Evolutionary conservation across 1,139 yeast species (phyloP).

Genomic region (Candida gigantensis): DNA sequence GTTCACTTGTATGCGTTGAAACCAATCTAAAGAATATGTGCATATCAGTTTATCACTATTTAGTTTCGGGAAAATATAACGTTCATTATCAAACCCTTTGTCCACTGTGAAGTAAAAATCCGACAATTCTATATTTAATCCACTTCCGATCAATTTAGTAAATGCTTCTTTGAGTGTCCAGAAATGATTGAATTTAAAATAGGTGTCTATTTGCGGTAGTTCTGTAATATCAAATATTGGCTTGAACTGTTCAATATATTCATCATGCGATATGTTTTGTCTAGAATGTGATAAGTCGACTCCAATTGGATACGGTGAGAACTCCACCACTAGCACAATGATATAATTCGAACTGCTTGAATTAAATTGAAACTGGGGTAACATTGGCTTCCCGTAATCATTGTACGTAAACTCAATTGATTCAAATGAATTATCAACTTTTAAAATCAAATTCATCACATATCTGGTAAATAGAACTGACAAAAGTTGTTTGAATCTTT

Average conservation of each 20-base stretch:
- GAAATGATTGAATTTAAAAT: conserved; percentile 47
- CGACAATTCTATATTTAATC: conserved; percentile 55
- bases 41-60: too few relatives aligned
- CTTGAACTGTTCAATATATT: conserved; percentile 43
- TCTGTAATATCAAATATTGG: conserved; percentile 54
- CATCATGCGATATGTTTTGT: conserved; percentile 40
- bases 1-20: conserved; percentile 13
- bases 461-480: conserved; percentile 25
- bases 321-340: conserved; percentile 44
- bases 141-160: conserved; percentile 61
- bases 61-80: too few relatives aligned
- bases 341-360: conserved; percentile 59
- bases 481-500: conserved; percentile 23
- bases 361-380: conserved; percentile 38
- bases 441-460: conserved; percentile 25
- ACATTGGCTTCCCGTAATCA: conserved; percentile 39
- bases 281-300: conserved; percentile 60
- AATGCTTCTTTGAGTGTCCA: conserved; percentile 80
- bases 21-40: conserved; percentile 17
- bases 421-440: conserved; percentile 17
- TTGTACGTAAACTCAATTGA: conserved; percentile 25
- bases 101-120: conserved; percentile 18
- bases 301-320: conserved; percentile 44
- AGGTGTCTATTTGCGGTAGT: conserved; percentile 21
- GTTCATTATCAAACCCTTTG: too few relatives aligned